These are phyloP conservation scores for Apostasia shenzhenica DNA, from an alignment of 106 monocot genomes.

Conservation along the genomic window DNA sequence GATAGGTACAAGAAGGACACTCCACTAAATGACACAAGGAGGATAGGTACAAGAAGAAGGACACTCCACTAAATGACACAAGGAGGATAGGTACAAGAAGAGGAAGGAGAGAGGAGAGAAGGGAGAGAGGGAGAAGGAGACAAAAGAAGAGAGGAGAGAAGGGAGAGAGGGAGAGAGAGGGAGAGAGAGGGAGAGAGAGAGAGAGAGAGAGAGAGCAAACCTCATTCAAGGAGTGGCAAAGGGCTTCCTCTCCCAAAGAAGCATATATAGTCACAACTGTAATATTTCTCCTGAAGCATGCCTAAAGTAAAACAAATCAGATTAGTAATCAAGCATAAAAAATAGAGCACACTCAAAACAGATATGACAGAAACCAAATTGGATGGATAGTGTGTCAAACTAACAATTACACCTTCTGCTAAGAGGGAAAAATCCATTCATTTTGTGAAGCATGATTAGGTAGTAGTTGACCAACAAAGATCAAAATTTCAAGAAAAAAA, in stretches of 20 bases:
- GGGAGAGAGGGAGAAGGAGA: no score
- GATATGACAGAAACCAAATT: not conserved
- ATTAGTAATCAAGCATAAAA: not conserved
- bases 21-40: no score
- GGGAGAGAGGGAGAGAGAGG: not conserved
- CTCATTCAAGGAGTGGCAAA: constrained; percentile 97
- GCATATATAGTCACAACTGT: constrained; percentile 96
- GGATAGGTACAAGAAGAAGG: no score
- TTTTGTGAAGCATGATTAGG: no score
- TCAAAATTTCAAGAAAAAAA: no score
- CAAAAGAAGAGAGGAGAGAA: no score
- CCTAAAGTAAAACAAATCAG: constrained; percentile 29
- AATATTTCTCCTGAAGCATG: constrained; percentile 79
- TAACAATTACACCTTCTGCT: not conserved
- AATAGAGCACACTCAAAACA: not conserved
- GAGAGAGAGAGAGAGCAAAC: constrained; percentile 18
- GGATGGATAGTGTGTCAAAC: no score
- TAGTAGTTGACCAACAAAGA: no score
- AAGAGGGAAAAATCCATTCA: not conserved
- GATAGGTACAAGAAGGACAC: no score
- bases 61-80: no score
- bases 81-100: no score
- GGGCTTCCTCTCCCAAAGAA: constrained; percentile 88
- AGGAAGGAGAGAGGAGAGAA: no score
- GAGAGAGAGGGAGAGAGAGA: not conserved